phyloP scores from a whole-genome alignment of 495 filamentous ascomycete genomes.

The Talaromyces stipitatus region DNA sequence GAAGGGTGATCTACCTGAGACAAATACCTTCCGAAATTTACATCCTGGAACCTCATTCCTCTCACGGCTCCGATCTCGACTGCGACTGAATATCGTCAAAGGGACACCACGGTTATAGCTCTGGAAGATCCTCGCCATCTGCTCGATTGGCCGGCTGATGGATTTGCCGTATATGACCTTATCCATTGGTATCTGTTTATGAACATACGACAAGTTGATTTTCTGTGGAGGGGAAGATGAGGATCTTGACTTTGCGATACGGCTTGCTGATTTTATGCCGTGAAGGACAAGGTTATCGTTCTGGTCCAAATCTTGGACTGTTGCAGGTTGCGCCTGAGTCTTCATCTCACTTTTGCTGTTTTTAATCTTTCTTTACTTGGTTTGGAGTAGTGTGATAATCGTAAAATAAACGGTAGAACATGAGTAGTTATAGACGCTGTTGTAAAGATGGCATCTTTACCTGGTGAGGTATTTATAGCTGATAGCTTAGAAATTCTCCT shows the following conservation, averaged over 20 bases:
- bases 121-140: background rate
- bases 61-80: constrained; percentile 5
- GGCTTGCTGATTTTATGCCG: background rate
- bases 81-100: constrained; percentile 10
- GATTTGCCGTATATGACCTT: background rate
- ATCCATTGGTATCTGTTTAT: background rate
- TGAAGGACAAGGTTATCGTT: background rate
- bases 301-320: background rate
- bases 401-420: too few relatives aligned
- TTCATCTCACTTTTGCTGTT: background rate
- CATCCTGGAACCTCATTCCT: constrained; percentile 7
- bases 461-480: too few relatives aligned
- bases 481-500: background rate
- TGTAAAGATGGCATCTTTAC: too few relatives aligned
- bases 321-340: background rate
- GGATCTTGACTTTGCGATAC: background rate
- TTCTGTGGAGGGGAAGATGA: background rate
- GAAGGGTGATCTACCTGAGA: constrained; percentile 10
- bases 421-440: too few relatives aligned
- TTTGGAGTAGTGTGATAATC: too few relatives aligned
- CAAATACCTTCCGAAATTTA: constrained; percentile 11
- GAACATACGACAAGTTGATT: background rate
- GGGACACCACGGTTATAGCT: background rate
- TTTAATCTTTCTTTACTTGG: too few relatives aligned
- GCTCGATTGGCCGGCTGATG: background rate